Percentiles rank a stretch among this genome's conserved stretches.
Evolutionary conservation across 176 grass and related monocot genomes (phyloP).

Genomic region (Triticum urartu): DNA sequence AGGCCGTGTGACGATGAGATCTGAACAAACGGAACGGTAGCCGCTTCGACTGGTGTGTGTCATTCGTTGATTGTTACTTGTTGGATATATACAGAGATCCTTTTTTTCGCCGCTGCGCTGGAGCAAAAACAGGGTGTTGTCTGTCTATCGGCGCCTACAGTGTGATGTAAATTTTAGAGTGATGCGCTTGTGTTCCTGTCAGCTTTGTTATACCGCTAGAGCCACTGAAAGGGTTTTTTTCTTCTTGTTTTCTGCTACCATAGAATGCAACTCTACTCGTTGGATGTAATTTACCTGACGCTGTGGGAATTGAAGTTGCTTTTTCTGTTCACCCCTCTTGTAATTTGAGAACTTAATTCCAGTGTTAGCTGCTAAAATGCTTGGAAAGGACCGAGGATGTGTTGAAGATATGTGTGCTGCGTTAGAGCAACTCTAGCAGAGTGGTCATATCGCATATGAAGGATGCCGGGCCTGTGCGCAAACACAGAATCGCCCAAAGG

Average conservation of each 20-base stretch:
- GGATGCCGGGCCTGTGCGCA: too few species aligned
- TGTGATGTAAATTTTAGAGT: slow-evolving; percentile 45
- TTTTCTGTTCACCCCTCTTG: neutral
- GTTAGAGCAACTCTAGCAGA: too few species aligned
- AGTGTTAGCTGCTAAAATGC: neutral
- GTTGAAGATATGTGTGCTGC: too few species aligned
- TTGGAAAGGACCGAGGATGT: too few species aligned
- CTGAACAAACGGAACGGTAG: neutral
- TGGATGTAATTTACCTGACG: neutral
- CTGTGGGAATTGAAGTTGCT: neutral
- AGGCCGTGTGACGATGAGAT: slow-evolving; percentile 56
- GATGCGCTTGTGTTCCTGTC: neutral
- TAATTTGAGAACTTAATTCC: neutral
- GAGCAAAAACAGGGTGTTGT: neutral
- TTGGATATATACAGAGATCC: slow-evolving; percentile 36
- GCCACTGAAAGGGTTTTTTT: neutral
- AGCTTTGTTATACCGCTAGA: slow-evolving; percentile 15
- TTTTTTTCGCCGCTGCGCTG: slow-evolving; percentile 24
- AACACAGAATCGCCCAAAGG: too few species aligned
- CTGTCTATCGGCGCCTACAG: neutral
- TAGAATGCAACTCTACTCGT: neutral
- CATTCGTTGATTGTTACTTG: slow-evolving; percentile 38
- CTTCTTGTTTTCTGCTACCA: neutral
- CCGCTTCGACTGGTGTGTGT: neutral
- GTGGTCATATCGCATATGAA: too few species aligned